phyloP scores from a whole-genome alignment of 768 basidiomycete species.

The Pholiota microspora region DNA sequence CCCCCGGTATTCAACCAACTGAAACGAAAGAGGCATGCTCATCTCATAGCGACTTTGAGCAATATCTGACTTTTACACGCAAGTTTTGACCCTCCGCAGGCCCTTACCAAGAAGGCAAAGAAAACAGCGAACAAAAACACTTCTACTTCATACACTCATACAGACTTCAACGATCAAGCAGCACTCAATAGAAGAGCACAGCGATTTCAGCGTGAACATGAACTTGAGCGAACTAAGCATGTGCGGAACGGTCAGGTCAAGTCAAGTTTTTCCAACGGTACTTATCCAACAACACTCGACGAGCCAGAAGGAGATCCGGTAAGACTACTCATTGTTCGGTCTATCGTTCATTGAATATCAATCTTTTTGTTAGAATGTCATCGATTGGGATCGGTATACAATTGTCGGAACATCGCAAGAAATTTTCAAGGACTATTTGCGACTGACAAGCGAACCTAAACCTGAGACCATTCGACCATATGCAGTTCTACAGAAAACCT shows the following conservation, averaged over 20 bases:
- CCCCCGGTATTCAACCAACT: slow-evolving; percentile 46
- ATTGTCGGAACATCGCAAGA: slow-evolving; percentile 90
- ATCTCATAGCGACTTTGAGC: slow-evolving; percentile 1
- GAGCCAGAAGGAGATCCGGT: slow-evolving; percentile 77
- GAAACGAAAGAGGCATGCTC: slow-evolving; percentile 63
- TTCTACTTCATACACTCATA: slow-evolving; percentile 29
- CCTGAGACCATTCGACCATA: slow-evolving; percentile 93
- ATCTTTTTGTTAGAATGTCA: slow-evolving; percentile 69
- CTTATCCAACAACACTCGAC: slow-evolving; percentile 40
- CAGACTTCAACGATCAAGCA: slow-evolving; percentile 62
- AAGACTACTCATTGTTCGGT: slow-evolving; percentile 20
- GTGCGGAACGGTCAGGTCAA: slow-evolving; percentile 34
- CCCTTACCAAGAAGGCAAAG: slow-evolving; percentile 55
- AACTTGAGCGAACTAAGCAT: slow-evolving; percentile 72
- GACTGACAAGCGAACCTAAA: slow-evolving; percentile 92
- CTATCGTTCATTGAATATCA: not conserved
- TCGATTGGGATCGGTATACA: slow-evolving; percentile 94
- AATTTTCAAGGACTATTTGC: slow-evolving; percentile 94
- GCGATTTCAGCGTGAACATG: slow-evolving; percentile 90
- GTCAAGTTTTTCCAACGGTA: slow-evolving; percentile 40
- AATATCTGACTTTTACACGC: slow-evolving; percentile 32
- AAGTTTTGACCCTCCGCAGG: slow-evolving; percentile 29
- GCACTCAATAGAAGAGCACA: slow-evolving; percentile 76
- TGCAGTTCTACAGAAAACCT: slow-evolving; percentile 77
- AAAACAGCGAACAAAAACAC: slow-evolving; percentile 51